These are phyloP conservation scores for Boletus patriciae DNA, from an alignment of 768 basidiomycete genomes.

Conservation along the genomic window DNA sequence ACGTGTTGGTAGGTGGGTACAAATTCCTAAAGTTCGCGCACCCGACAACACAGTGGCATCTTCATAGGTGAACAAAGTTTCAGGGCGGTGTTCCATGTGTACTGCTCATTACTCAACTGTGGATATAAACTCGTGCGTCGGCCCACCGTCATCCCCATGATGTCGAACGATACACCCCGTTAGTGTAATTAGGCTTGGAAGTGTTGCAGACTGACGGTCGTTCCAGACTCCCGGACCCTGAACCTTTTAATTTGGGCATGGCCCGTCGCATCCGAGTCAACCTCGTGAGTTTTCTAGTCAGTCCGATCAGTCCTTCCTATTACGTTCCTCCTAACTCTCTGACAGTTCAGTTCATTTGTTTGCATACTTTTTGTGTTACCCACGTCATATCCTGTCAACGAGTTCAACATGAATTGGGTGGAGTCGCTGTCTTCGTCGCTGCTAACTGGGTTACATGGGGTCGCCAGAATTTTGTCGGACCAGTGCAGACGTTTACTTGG, in stretches of 20 bases:
- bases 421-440: constrained; percentile 44
- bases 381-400: no score
- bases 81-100: background rate
- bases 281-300: constrained; percentile 47
- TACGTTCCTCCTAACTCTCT: no score
- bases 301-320: no score
- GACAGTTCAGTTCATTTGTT: no score
- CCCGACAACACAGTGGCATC: no score
- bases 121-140: background rate
- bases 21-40: no score
- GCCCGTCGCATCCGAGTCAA: no score
- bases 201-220: background rate
- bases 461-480: constrained; percentile 42
- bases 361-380: no score
- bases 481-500: constrained; percentile 39
- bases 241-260: constrained; percentile 54
- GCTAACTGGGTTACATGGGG: constrained; percentile 52
- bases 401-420: no score
- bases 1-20: background rate
- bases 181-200: background rate
- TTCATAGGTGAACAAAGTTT: background rate
- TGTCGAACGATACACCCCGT: no score
- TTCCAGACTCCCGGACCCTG: constrained; percentile 45
- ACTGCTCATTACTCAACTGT: background rate
- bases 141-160: no score